Conservation (phyloP, 768 basidiomycete species). For the Mycena filopes region DNA sequence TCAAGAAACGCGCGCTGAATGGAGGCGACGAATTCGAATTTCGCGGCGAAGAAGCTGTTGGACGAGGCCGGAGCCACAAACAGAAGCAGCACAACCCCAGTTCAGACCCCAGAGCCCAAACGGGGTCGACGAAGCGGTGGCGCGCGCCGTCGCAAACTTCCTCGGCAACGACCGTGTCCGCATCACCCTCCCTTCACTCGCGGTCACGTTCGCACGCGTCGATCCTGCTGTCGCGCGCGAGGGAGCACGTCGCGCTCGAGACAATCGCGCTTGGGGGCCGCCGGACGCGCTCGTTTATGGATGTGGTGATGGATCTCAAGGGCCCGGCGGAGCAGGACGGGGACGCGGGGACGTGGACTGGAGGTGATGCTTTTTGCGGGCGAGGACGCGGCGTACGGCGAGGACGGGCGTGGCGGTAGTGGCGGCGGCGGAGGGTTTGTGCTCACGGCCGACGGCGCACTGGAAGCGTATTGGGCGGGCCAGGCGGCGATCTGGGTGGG, state of each 20-base stretch:
- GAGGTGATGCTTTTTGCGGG: not conserved
- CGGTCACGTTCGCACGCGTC: slow-evolving; percentile 16
- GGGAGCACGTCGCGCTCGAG: slow-evolving; percentile 41
- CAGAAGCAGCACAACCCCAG: too few relatives aligned
- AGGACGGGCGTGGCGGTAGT: too few relatives aligned
- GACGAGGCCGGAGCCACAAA: too few relatives aligned
- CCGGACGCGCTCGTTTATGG: slow-evolving; percentile 53
- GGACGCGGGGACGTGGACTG: slow-evolving; percentile 16
- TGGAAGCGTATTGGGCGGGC: slow-evolving; percentile 51
- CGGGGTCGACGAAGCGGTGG: too few relatives aligned
- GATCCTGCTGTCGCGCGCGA: slow-evolving; percentile 41
- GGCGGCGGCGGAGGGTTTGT: not conserved
- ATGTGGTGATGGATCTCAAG: slow-evolving; percentile 56
- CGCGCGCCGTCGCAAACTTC: too few relatives aligned
- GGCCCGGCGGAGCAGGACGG: slow-evolving; percentile 44
- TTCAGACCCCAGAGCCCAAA: too few relatives aligned
- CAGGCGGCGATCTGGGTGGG: slow-evolving; percentile 43
- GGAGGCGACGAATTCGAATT: not conserved
- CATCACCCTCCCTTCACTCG: not conserved
- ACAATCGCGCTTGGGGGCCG: slow-evolving; percentile 41
- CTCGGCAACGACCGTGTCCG: not conserved
- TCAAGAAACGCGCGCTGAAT: slow-evolving; percentile 15
- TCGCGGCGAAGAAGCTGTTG: not conserved
- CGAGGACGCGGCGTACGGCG: too few relatives aligned
- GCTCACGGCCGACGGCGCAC: slow-evolving; percentile 34